phyloP scores from a whole-genome alignment of 2,329 filamentous ascomycete species.

The Alternaria viburni region DNA sequence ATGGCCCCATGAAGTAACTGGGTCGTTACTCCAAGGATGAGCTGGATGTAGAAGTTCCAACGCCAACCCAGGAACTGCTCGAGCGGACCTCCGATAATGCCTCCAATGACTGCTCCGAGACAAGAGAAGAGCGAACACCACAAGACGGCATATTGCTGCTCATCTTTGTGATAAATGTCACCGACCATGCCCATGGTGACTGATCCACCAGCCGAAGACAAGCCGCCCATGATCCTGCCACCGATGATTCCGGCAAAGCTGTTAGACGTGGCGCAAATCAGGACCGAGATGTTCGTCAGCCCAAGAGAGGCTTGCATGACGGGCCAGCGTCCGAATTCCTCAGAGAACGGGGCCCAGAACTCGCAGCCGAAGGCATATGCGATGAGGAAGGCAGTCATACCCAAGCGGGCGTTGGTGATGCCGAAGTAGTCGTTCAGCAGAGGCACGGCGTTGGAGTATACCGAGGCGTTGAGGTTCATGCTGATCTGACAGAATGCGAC shows the following conservation, averaged over 20 bases:
- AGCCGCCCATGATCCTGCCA: slow-evolving; percentile 52
- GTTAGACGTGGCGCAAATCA: slow-evolving; percentile 64
- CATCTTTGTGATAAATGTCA: slow-evolving; percentile 64
- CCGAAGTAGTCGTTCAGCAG: slow-evolving; percentile 55
- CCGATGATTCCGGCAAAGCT: slow-evolving; percentile 70
- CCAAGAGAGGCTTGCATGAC: slow-evolving; percentile 81
- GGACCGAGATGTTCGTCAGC: slow-evolving; percentile 52
- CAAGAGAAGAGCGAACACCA: slow-evolving; percentile 64
- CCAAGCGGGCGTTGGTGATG: slow-evolving; percentile 54
- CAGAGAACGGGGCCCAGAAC: slow-evolving; percentile 80
- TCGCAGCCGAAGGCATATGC: slow-evolving; percentile 84
- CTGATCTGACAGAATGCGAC: slow-evolving; percentile 62
- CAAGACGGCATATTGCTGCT: slow-evolving; percentile 71
- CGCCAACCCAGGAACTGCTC: slow-evolving; percentile 71
- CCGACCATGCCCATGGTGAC: slow-evolving; percentile 69
- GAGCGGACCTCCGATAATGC: slow-evolving; percentile 63
- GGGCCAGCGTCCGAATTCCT: slow-evolving; percentile 77
- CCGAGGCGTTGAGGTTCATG: slow-evolving; percentile 61
- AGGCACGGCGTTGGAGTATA: slow-evolving; percentile 60
- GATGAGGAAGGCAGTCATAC: slow-evolving; percentile 78
- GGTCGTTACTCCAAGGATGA: slow-evolving; percentile 75
- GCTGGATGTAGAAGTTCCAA: slow-evolving; percentile 82
- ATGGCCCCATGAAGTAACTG: slow-evolving; percentile 70
- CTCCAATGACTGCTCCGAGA: slow-evolving; percentile 72
- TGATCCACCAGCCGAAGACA: slow-evolving; percentile 65